Base-by-base conservation (phyloP, 805 yeast genomes). In the Lachancea meyersii region DNA sequence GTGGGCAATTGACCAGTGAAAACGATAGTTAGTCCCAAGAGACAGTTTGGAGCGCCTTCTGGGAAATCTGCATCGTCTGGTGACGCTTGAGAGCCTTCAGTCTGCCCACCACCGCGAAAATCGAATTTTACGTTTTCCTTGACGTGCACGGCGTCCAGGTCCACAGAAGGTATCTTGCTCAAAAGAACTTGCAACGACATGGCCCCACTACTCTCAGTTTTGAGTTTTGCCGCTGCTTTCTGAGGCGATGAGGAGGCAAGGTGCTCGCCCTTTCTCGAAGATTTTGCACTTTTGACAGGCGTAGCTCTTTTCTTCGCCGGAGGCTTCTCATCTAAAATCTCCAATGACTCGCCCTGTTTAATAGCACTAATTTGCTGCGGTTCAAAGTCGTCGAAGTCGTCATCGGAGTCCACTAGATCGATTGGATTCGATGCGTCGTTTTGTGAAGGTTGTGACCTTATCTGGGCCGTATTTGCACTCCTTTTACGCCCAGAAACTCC, bases 1-100 rank as follows among this genome's bases (percentile, higher is more conserved):
- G 77, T 76, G 1, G 96, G 96, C 43, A 93, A 64, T 4, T 79
- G 77, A 31, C 98, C 98, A 0, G 98, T 93, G 59, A 93, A 91
- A 0, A 93, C 97, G 48, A 93, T 83, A 0, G 95, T 86, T 20
- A 93, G 65, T 0, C 98, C 98, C 2, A 82, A 72, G 34, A 93
- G 66, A 65, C 98, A 93, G 58, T 89, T 81, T 3, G 88, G 86
- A 9, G 80, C 75, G 2, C 96, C 96, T 50, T 75, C 82, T 0
- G 97, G 96, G 23, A 88, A 68, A 13, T 77, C 79, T 21, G 63
- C 40, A 13, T 42, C 52, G 27, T 53, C 62, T 6, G 42, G 38
- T 20, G 48, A 43, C 16, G 48, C 28, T 11, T 63, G 65, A 14
- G 55, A 44, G 8, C 68, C 57, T 22, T 57, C 56, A 0, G 62